Percentiles rank a stretch among this genome's conserved stretches.
Conservation (phyloP, 495 filamentous ascomycete genomes). For the Podospora bellae-mahoneyi region DNA sequence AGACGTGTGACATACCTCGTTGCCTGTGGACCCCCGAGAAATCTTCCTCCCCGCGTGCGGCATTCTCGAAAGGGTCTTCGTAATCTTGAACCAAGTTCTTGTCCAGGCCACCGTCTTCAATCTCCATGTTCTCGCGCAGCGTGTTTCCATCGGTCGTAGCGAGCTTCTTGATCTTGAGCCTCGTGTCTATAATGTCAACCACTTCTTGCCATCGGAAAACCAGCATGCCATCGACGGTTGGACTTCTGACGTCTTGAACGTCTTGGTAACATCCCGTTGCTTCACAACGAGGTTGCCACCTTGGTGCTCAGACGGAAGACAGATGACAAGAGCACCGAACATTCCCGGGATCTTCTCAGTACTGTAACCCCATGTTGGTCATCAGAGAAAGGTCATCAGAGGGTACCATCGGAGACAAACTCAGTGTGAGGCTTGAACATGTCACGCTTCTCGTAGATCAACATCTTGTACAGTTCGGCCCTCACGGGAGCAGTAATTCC, state of each 20-base stretch:
- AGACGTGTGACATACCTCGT: slow-evolving; percentile 23
- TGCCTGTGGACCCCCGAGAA: slow-evolving; percentile 39
- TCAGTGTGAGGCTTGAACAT: slow-evolving; percentile 54
- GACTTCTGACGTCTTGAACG: slow-evolving; percentile 39
- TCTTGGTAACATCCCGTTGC: slow-evolving; percentile 37
- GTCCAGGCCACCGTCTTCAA: slow-evolving; percentile 25
- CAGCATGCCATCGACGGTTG: slow-evolving; percentile 45
- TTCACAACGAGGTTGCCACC: slow-evolving; percentile 50
- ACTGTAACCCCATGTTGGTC: slow-evolving; percentile 17
- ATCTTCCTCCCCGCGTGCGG: slow-evolving; percentile 38
- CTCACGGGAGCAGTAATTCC: slow-evolving; percentile 32
- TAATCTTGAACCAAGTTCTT: slow-evolving; percentile 30
- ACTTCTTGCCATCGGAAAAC: slow-evolving; percentile 50
- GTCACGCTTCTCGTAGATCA: slow-evolving; percentile 55
- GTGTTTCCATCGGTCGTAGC: slow-evolving; percentile 28
- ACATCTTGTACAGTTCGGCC: slow-evolving; percentile 53
- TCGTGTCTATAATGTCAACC: slow-evolving; percentile 24
- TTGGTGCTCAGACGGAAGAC: slow-evolving; percentile 50
- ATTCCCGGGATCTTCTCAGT: slow-evolving; percentile 53
- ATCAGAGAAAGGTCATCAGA: neutral
- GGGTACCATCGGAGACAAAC: slow-evolving; percentile 19
- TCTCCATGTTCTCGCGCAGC: slow-evolving; percentile 20
- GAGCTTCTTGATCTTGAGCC: slow-evolving; percentile 25
- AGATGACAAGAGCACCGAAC: slow-evolving; percentile 56
- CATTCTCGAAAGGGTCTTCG: slow-evolving; percentile 30